Conservation (phyloP, 352 stramenopile genomes). For the Blastocystis sp. region DNA sequence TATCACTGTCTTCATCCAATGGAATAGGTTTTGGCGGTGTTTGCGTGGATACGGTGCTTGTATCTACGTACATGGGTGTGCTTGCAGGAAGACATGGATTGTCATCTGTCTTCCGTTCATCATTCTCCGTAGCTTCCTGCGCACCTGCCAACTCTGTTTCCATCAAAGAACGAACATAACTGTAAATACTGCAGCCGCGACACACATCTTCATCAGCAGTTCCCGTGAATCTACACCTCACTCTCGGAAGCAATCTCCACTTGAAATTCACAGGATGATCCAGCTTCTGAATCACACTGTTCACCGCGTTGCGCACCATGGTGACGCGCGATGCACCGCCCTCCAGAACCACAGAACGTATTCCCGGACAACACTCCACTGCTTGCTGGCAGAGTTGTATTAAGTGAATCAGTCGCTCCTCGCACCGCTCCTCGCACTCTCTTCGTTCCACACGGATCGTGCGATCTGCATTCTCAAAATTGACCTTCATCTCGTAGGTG, state of each 20-base stretch:
- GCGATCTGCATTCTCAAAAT: not conserved
- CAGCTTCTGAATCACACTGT: not conserved
- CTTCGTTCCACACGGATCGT: not conserved
- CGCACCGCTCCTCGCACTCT: not conserved
- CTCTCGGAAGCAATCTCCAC: not conserved
- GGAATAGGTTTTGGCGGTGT: too few relatives aligned
- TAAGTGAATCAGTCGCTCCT: not conserved
- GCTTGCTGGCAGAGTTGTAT: not conserved
- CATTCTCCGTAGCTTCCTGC: too few relatives aligned
- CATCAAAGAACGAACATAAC: too few relatives aligned
- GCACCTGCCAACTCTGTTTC: too few relatives aligned
- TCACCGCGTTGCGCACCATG: not conserved
- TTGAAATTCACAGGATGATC: not conserved
- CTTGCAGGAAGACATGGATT: too few relatives aligned
- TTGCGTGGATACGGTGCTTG: too few relatives aligned
- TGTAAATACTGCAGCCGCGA: slow-evolving; percentile 12
- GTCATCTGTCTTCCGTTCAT: too few relatives aligned
- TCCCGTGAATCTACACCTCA: not conserved
- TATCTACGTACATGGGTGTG: too few relatives aligned
- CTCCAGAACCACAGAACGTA: not conserved
- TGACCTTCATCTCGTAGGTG: not conserved
- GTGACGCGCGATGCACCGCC: not conserved
- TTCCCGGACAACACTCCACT: not conserved
- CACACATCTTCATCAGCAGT: slow-evolving; percentile 16
- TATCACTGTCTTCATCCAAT: too few relatives aligned